A percentile compares a stretch with the other conserved stretches of the same genome.
phyloP scores from a whole-genome alignment of 805 yeast genomes.

The Middelhovenomyces tepae region DNA sequence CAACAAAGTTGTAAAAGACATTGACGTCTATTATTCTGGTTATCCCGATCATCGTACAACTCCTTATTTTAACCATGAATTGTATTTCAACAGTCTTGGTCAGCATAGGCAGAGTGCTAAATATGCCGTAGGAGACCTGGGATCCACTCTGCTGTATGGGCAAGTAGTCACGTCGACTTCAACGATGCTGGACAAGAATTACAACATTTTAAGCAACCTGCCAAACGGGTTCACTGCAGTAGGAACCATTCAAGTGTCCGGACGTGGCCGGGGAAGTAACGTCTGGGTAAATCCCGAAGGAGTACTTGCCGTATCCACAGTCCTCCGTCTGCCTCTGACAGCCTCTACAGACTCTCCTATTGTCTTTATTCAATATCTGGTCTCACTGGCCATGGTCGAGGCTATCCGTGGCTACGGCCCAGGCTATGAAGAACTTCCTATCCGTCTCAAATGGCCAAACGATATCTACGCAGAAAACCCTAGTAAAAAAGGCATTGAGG shows the following conservation, averaged over 20 bases:
- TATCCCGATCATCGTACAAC: constrained; percentile 48
- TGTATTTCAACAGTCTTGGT: constrained; percentile 43
- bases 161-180: constrained; percentile 89
- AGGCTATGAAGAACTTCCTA: constrained; percentile 68
- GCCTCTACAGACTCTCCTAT: constrained; percentile 35
- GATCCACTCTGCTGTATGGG: constrained; percentile 61
- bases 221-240: constrained; percentile 63
- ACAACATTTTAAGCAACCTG: constrained; percentile 42
- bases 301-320: constrained; percentile 71
- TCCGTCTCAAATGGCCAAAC: constrained; percentile 93
- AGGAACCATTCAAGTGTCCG: constrained; percentile 81
- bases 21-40: constrained; percentile 38
- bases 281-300: constrained; percentile 95
- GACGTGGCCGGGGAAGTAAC: constrained; percentile 92
- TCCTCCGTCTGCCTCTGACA: constrained; percentile 46
- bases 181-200: constrained; percentile 67
- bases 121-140: constrained; percentile 32
- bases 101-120: constrained; percentile 11
- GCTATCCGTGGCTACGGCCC: constrained; percentile 56
- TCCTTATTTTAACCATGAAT: constrained; percentile 60
- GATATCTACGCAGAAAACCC: constrained; percentile 76
- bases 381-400: constrained; percentile 74
- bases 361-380: constrained; percentile 79
- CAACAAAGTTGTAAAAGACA: constrained; percentile 45
- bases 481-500: constrained; percentile 16